Evolutionary conservation across 2,329 filamentous ascomycete species (phyloP), one percentile per base, ranked within the genome.

Genomic region (Exophiala calicioides): DNA sequence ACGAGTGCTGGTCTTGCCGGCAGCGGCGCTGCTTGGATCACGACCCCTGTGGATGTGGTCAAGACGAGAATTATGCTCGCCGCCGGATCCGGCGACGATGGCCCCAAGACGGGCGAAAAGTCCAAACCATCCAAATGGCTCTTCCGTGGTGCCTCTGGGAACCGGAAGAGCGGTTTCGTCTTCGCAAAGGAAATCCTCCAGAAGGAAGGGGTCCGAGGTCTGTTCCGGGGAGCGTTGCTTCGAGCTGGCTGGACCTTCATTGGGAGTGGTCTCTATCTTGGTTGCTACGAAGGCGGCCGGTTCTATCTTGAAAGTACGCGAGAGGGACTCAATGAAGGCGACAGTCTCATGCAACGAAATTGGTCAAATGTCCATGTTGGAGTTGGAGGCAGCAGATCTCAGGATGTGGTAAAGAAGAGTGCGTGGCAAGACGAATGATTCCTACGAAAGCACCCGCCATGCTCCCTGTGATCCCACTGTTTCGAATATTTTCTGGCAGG

Each of bases 51-150:
- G 44, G 90, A 95, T 66, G 88, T 95, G 7, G 79, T 95, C 18
- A 95, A 95, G 73, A 95, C 90, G 55, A 73, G 88, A 38, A 86
- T 95, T 68, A 95, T 95, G 90, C 73, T 95, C 19, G 75, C 78
- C 21, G 82, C 82, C 1, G 50, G 45, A 8, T 55, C 52, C 20
- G 74, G 71, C 10, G 64, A 69, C 16, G 53, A 63, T 56, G 31
- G 29, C 19, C 35, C 32, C 8, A 18, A 16, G 2, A 30, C 37
- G 13, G 46, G 56, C 23, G 21, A 36, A 29, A 50, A 55, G 24
- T 16, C 52, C 2, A 54, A 48, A 18, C 32, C 46, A 4, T 46
- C 49, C 4, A 53, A 34, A 23, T 48, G 44, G 34, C 53, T 59
- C 13, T 23, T 55, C 9, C 44, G 55, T 15, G 50, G 50, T n/a